Conservation (phyloP, 2,329 filamentous ascomycete genomes). For the Calonectria naviculata region DNA sequence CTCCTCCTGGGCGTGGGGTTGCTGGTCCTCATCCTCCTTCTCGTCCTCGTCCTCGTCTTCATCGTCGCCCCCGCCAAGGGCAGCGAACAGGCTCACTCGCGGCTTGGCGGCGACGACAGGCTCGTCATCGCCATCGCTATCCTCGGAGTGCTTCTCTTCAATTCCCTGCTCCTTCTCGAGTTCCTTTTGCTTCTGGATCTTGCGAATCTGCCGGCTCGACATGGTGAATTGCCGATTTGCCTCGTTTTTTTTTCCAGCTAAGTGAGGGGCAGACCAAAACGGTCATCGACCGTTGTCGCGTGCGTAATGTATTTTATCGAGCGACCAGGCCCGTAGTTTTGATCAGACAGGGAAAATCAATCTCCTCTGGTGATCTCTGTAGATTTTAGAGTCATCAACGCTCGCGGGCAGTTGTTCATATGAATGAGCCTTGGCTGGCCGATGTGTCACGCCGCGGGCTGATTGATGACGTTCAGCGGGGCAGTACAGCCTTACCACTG, state of each 20-base stretch:
- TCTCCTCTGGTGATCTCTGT: neutral
- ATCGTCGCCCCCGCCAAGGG: slow-evolving; percentile 58
- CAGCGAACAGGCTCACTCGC: slow-evolving; percentile 62
- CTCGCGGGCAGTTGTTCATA: neutral
- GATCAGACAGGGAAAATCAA: neutral
- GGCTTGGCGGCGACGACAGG: slow-evolving; percentile 48
- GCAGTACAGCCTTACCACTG: slow-evolving; percentile 12
- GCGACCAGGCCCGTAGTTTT: neutral
- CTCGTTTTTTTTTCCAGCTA: slow-evolving; percentile 13
- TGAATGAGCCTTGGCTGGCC: neutral
- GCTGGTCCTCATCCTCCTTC: slow-evolving; percentile 36
- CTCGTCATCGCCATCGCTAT: slow-evolving; percentile 45
- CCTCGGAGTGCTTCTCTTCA: slow-evolving; percentile 32
- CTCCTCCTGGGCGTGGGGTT: slow-evolving; percentile 28
- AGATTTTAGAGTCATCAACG: neutral
- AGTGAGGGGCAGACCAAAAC: slow-evolving; percentile 22
- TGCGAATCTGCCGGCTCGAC: slow-evolving; percentile 64
- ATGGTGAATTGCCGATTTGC: slow-evolving; percentile 45
- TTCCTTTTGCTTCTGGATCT: slow-evolving; percentile 62
- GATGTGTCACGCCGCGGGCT: slow-evolving; percentile 35
- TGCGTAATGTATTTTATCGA: neutral
- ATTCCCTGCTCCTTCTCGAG: slow-evolving; percentile 44
- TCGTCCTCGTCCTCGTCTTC: slow-evolving; percentile 49
- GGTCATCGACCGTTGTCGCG: neutral
- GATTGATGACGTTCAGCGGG: slow-evolving; percentile 38